Conservation (phyloP, 2,329 filamentous ascomycete species). For the Sporothrix mexicana region DNA sequence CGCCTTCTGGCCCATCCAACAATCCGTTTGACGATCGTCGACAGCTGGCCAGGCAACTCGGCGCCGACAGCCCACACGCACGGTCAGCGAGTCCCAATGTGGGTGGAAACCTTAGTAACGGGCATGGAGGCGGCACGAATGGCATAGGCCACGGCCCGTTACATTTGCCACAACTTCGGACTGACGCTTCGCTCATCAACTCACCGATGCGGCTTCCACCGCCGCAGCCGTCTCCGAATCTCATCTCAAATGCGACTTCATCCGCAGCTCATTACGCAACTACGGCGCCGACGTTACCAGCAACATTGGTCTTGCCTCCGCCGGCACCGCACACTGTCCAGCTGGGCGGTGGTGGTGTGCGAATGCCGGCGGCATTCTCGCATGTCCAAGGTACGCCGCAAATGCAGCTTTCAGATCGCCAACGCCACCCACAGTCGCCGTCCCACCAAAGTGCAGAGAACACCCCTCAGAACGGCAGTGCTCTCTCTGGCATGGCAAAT, state of each 20-base stretch:
- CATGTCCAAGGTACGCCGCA: neutral
- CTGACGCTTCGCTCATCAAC: slow-evolving; percentile 30
- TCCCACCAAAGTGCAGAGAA: neutral
- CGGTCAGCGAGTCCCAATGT: slow-evolving; percentile 34
- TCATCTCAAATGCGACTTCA: neutral
- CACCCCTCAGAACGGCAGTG: neutral
- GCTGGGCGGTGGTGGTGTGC: neutral
- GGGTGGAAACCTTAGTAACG: slow-evolving; percentile 13
- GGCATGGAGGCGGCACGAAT: neutral
- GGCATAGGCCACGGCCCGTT: slow-evolving; percentile 31
- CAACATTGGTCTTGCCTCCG: slow-evolving; percentile 22
- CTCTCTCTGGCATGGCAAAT: neutral
- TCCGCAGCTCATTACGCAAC: slow-evolving; percentile 20
- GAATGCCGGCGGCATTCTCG: neutral
- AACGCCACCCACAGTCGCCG: slow-evolving; percentile 10
- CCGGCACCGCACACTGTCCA: slow-evolving; percentile 15
- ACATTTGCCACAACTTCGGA: slow-evolving; percentile 36
- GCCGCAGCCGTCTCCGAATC: slow-evolving; percentile 33
- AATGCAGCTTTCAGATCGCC: neutral
- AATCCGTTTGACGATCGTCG: slow-evolving; percentile 35
- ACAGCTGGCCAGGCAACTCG: slow-evolving; percentile 31
- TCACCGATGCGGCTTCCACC: slow-evolving; percentile 34
- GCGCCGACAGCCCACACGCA: slow-evolving; percentile 25
- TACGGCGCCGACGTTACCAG: slow-evolving; percentile 3
- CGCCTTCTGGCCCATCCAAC: slow-evolving; percentile 35